Percentiles rank a stretch among this genome's conserved stretches.
Conservation (phyloP, 2,329 filamentous ascomycete species). For the Talaromyces rugulosus region DNA sequence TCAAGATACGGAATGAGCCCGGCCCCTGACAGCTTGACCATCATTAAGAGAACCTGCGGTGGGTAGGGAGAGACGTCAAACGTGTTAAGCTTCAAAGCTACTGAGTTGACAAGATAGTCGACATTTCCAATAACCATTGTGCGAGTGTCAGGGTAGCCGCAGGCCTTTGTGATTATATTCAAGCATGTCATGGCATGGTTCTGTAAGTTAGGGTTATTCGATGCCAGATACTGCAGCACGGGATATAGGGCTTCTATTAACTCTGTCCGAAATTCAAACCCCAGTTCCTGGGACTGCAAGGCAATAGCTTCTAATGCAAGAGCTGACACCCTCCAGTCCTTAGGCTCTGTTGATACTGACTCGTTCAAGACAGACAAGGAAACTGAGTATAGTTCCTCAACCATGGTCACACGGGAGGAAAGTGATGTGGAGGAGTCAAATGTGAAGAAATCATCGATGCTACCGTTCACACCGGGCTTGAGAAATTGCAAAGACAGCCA, state of each 20-base stretch:
- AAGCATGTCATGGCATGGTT: constrained; percentile 78
- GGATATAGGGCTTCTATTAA: constrained; percentile 90
- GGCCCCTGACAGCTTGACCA: constrained; percentile 82
- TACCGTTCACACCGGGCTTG: constrained; percentile 47
- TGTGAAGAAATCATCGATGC: constrained; percentile 65
- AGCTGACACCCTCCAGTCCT: constrained; percentile 70
- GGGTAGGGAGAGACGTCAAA: constrained; percentile 90
- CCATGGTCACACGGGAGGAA: constrained; percentile 28
- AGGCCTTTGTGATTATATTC: constrained; percentile 72
- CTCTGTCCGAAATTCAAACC: constrained; percentile 70
- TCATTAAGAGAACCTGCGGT: constrained; percentile 87
- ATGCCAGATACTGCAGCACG: constrained; percentile 81
- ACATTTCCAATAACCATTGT: constrained; percentile 84
- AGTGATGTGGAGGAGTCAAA: constrained; percentile 32
- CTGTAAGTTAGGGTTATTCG: constrained; percentile 62
- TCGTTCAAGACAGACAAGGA: constrained; percentile 39
- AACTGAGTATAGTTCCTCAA: constrained; percentile 43
- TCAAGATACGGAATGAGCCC: constrained; percentile 81
- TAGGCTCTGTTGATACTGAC: constrained; percentile 30
- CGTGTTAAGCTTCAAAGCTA: constrained; percentile 82
- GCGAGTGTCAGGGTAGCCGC: constrained; percentile 69
- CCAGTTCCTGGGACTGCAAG: constrained; percentile 65
- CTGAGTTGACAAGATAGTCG: constrained; percentile 93
- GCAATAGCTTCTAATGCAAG: constrained; percentile 78
- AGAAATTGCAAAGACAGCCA: constrained; percentile 77